Evolutionary conservation across 176 grass and related monocot genomes (phyloP).

Genomic region (Tillandsia fasciculata): DNA sequence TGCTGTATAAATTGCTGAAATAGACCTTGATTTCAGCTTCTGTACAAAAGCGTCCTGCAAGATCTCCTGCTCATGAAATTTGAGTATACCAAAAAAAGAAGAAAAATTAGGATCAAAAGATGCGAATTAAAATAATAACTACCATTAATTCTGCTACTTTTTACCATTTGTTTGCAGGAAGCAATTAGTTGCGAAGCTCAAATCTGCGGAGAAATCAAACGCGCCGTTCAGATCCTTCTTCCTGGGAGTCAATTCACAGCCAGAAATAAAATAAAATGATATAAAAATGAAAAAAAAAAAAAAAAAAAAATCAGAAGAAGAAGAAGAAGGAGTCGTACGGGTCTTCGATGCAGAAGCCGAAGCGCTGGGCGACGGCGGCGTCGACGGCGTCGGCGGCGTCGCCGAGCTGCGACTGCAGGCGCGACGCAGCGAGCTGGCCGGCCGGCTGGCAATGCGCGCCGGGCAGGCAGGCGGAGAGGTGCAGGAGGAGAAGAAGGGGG

Average conservation of each 20-base stretch:
- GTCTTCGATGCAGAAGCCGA: conserved; percentile 54
- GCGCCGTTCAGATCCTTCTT: conserved; percentile 42
- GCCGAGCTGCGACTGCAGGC: conserved; percentile 16
- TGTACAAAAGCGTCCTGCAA: conserved; percentile 45
- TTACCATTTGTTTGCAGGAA: conserved; percentile 19
- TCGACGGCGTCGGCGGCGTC: conserved; percentile 26
- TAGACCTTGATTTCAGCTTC: conserved; percentile 57
- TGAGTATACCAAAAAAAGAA: neutral
- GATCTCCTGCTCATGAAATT: conserved; percentile 32
- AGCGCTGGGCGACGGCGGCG: conserved; percentile 20
- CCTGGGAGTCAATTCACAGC: conserved; percentile 9
- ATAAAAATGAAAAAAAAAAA: neutral
- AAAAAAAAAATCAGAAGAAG: neutral
- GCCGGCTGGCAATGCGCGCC: neutral
- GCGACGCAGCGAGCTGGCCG: too few species aligned
- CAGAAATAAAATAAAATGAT: neutral
- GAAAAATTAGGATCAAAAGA: neutral
- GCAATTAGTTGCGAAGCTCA: conserved; percentile 31
- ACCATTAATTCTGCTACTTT: neutral
- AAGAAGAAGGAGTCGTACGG: conserved; percentile 11
- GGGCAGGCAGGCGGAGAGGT: neutral
- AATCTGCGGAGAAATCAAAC: conserved; percentile 56
- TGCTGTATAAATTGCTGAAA: conserved; percentile 34
- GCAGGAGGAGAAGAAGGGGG: neutral
- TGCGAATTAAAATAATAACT: neutral